Evolutionary conservation across 208 protist genomes (phyloP), one percentile per base, ranked within the genome.

Genomic region (Naegleria lovaniensis): DNA sequence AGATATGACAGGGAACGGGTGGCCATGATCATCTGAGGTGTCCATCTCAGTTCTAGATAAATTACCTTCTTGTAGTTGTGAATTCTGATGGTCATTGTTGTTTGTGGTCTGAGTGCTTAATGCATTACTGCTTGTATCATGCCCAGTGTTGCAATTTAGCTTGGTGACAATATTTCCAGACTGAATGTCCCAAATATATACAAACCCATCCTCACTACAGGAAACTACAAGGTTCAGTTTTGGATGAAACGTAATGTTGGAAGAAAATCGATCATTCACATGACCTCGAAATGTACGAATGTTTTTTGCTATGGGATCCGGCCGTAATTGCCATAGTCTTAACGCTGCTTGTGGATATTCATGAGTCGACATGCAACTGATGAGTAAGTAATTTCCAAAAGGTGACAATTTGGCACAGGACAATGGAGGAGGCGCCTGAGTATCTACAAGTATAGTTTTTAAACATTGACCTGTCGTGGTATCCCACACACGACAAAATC

Each of bases 401-500:
- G 96, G 96, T 79, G 95, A 96, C 87, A 97, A 97, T 79, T 93
- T 94, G 16, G 95, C 94, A 92, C 93, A 95, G 36, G 95, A 95
- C 55, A 93, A 93, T 88, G 22, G 15, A 52, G 38, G 58, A 79
- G 43, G 11, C 16, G 29, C 40, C 38, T 94, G 92, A 86, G 95
- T 92, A 22, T 96, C 93, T 75, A 94, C 92, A 38, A 95, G 92
- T 16, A 97, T 91, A 15, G 95, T 97, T 79, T 96, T 96, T 67
- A 97, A 91, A 88, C 93, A 95, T 91, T 95, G 93, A 15, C 95
- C 96, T 22, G 94, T 96, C 16, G 89, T 67, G 22, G 95, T 94
- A 89, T 97, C 96, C 95, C 95, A 97, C 22, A 97, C 93, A 43
- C 96, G 93, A 89, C 94, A 93, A 13, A 95, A 88, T 29, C 96